Conservation (phyloP, 495 filamentous ascomycete species). For the Daldinia loculata region DNA sequence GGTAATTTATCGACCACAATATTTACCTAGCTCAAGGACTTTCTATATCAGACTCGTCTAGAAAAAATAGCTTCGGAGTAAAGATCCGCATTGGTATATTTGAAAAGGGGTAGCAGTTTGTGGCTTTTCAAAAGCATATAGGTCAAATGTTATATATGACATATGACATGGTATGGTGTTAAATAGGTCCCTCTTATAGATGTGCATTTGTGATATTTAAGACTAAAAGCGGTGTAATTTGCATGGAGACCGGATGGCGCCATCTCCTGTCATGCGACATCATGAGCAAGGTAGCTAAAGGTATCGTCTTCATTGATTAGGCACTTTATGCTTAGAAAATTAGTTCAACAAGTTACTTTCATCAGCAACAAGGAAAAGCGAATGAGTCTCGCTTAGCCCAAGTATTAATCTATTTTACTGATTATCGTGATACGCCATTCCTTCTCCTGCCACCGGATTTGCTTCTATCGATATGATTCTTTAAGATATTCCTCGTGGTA, state of each 20-base stretch:
- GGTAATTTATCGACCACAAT: too few relatives aligned
- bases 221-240: not conserved
- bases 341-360: not conserved
- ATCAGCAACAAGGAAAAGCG: not conserved
- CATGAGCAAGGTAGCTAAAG: not conserved
- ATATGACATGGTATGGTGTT: not conserved
- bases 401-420: conserved; percentile 2
- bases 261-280: not conserved
- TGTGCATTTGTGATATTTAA: not conserved
- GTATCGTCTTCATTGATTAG: not conserved
- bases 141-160: not conserved
- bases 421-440: conserved; percentile 57
- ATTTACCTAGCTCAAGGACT: too few relatives aligned
- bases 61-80: too few relatives aligned
- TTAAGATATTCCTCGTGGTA: conserved; percentile 79
- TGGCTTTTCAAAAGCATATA: not conserved
- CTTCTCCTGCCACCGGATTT: conserved; percentile 86
- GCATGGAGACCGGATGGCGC: not conserved
- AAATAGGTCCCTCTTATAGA: not conserved
- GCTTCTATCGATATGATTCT: conserved; percentile 79
- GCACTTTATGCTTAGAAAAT: not conserved
- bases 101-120: not conserved
- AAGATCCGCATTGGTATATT: not conserved
- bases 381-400: not conserved
- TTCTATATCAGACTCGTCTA: too few relatives aligned